These are phyloP conservation scores for Triticum monococcum DNA, from an alignment of 176 grass and related monocot genomes.

Conservation along the genomic window DNA sequence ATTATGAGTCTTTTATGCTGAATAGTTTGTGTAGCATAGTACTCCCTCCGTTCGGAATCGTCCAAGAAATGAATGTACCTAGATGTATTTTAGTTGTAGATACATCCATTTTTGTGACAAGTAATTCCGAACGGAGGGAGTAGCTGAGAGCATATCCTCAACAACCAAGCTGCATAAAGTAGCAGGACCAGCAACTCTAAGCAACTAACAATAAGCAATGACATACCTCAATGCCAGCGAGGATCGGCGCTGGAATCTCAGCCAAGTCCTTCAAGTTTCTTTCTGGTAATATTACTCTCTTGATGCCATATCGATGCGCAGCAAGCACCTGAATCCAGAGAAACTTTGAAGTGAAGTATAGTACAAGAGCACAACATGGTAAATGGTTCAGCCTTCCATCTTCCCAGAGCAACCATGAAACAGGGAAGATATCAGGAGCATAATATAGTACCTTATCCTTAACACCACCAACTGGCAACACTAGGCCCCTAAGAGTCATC, in stretches of 20 bases:
- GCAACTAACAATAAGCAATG: not conserved
- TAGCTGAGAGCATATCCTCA: not conserved
- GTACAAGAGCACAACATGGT: not conserved
- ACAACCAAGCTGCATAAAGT: not conserved
- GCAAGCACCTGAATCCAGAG: conserved; percentile 71
- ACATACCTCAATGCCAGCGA: conserved; percentile 82
- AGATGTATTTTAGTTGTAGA: too few species aligned
- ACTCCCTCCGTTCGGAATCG: too few species aligned
- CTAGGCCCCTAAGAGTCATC: conserved; percentile 95
- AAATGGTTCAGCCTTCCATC: not conserved
- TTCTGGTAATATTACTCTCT: conserved; percentile 96
- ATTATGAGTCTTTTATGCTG: not conserved
- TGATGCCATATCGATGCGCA: conserved; percentile 90
- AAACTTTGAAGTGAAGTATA: conserved; percentile 2
- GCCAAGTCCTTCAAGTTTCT: conserved; percentile 90
- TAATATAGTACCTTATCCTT: conserved; percentile 84
- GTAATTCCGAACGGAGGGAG: too few species aligned
- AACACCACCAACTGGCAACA: conserved; percentile 92
- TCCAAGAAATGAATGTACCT: too few species aligned
- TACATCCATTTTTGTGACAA: too few species aligned
- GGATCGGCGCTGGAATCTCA: conserved; percentile 81
- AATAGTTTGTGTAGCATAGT: not conserved
- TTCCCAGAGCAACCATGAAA: conserved; percentile 10
- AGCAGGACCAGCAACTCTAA: not conserved
- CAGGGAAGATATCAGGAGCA: not conserved